Evolutionary conservation across 2,329 filamentous ascomycete species (phyloP), one percentile per base, ranked within the genome.

Genomic region (Penicillium sp.): DNA sequence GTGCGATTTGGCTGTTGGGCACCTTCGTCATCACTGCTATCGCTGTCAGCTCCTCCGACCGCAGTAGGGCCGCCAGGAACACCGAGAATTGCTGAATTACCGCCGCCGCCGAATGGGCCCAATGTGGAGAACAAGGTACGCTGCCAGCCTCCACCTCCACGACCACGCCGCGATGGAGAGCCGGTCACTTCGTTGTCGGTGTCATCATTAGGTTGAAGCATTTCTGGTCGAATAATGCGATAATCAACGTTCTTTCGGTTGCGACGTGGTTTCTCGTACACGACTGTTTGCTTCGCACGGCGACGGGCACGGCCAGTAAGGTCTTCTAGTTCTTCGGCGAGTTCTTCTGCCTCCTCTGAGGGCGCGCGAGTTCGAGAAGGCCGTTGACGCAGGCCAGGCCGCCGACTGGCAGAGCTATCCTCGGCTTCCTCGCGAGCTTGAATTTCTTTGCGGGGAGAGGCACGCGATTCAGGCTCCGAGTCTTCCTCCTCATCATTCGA

Each of bases 11-110:
- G 84, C 57, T 88, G 84, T 61, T 87, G 85, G 61, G 83, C 81
- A 74, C 85, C 85, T 68, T 99, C 94, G 63, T 99, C 94, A 66
- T 99, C 94, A 71, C 94, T 99, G 73, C 91, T 97, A 70, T 99
- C 94, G 6, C 93, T 96, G 67, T 97, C 94, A 9, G 87, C 89
- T 50, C 88, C 90, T 28, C 88, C 91, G 58, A 85, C 84, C 22
- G 89, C 89, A 53, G 87, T 88, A 79, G 69, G 68, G 17, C 70
- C 69, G n/a, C 87, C 89, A 5, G 89, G 87, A 1, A 90, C 90
- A 58, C 81, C 86, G 53, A 93, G 82, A 12, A 94, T 80, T 16
- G 90, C 84, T 31, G 86, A 82, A 40, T 82, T 82, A 35, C 90
- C 90, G 41, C 87, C 86, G 43, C 89, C 89, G 40, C 94, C 94